Evolutionary conservation across 768 basidiomycete species (phyloP), one percentile per base, ranked within the genome.

Genomic region (Hericium rajendrae): DNA sequence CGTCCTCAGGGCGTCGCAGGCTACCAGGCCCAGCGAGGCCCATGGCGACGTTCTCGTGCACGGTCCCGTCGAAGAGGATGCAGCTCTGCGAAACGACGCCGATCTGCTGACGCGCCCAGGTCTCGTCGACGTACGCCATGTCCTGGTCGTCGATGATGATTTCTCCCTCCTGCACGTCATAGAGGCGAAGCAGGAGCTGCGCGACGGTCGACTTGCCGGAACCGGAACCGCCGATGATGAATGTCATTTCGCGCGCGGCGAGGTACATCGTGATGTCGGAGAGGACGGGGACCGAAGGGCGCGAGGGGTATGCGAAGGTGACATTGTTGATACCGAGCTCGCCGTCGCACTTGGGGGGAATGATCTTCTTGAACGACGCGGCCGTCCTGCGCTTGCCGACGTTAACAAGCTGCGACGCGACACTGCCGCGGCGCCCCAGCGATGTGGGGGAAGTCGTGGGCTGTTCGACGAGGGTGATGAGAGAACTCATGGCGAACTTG

Each of bases 21-120:
- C 68, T 69, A 37, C 66, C 71, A 9, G 68, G 67, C 6, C 81
- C 82, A 6, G 82, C 81, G 4, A 84, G 71, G 3, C 85, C 91
- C 58, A 95, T 79, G 0, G 88, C 88, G 58, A 97, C 80, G 64
- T 97, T 97, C 63, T 94, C 89, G 64, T 88, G 86, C 1, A 97
- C 75, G 12, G 74, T 85, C 65, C 84, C 80, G 54, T 89, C 87
- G 62, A 92, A 91, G 4, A 97, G 72, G 50, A 94, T 84, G 28
- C 83, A 83, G 48, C 82, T 83, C 70, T 97, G 94, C 0, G 80
- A 79, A 16, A 99, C 85, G 10, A 84, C 83, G 0, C 84, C 86
- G 40, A 97, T 78, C 62, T 89, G 81, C 9, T 73, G 68, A 4
- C 82, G 72, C n/a, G 83, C 74, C 81, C 85, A 97, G 2, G 67